Evolutionary conservation across 768 basidiomycete genomes (phyloP).

Genomic region (Lactarius trivialis): DNA sequence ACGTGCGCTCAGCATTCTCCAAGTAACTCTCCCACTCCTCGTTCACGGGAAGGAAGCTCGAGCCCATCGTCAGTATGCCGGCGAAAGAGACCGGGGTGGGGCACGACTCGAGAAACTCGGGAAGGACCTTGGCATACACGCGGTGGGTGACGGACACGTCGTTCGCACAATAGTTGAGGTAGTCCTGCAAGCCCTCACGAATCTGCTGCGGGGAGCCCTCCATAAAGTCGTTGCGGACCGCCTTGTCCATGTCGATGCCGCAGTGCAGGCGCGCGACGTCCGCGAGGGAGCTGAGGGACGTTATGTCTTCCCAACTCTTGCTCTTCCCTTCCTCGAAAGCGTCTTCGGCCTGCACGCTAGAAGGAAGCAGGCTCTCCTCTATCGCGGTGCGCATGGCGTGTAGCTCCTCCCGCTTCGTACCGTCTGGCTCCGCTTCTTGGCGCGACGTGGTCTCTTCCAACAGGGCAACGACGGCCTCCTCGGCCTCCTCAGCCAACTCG

Average conservation of each 20-base stretch:
- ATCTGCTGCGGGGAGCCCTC: slow-evolving; percentile 59
- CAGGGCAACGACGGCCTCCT: slow-evolving; percentile 52
- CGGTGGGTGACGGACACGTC: slow-evolving; percentile 83
- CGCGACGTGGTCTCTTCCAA: slow-evolving; percentile 38
- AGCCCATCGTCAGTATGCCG: slow-evolving; percentile 87
- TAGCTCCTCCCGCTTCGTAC: slow-evolving; percentile 33
- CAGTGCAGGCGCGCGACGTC: slow-evolving; percentile 93
- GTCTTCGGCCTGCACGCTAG: slow-evolving; percentile 35
- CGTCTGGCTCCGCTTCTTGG: slow-evolving; percentile 37
- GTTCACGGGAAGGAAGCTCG: slow-evolving; percentile 86
- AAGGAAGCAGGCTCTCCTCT: slow-evolving; percentile 36
- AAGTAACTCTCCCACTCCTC: slow-evolving; percentile 85
- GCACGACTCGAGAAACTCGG: slow-evolving; percentile 74
- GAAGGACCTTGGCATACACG: slow-evolving; percentile 71
- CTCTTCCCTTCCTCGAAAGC: slow-evolving; percentile 38
- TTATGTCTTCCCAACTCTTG: slow-evolving; percentile 88
- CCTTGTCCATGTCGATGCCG: slow-evolving; percentile 71
- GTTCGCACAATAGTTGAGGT: slow-evolving; percentile 76
- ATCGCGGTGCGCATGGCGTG: slow-evolving; percentile 34
- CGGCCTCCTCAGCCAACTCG: slow-evolving; percentile 55
- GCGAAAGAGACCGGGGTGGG: slow-evolving; percentile 92
- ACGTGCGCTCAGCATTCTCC: slow-evolving; percentile 67
- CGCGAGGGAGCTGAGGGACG: slow-evolving; percentile 83
- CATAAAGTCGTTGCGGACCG: slow-evolving; percentile 71
- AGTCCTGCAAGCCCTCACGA: slow-evolving; percentile 56